Evolutionary conservation across 208 protist species (phyloP).

Genomic region (Vickermania ingenoplastis): DNA sequence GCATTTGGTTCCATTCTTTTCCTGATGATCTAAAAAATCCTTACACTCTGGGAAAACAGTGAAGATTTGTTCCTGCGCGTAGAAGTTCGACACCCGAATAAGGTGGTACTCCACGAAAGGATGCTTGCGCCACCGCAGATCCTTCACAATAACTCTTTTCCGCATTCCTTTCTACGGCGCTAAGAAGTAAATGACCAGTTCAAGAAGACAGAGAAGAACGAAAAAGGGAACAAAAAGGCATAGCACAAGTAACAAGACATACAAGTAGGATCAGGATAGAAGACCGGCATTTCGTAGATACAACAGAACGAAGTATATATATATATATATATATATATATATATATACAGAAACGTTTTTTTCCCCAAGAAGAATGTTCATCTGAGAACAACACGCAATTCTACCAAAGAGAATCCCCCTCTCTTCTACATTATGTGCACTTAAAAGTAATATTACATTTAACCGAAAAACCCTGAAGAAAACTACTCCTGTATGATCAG

Average conservation of each 20-base stretch:
- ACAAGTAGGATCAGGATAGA: too few relatives aligned
- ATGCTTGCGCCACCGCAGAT: not conserved
- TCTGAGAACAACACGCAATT: not conserved
- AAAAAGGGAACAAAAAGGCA: too few relatives aligned
- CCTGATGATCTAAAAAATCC: not conserved
- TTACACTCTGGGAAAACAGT: constrained; percentile 25
- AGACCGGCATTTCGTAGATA: too few relatives aligned
- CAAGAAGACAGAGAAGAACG: too few relatives aligned
- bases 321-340: too few relatives aligned
- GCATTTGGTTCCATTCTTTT: not conserved
- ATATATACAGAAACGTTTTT: not conserved
- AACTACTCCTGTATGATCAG: too few relatives aligned
- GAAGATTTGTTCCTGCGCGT: constrained; percentile 21
- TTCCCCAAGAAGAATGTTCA: not conserved
- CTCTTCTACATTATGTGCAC: not conserved
- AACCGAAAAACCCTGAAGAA: not conserved
- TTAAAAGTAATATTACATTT: not conserved
- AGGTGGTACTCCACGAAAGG: constrained; percentile 18
- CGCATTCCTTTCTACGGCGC: not conserved
- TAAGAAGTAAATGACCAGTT: too few relatives aligned
- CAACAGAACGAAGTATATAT: too few relatives aligned
- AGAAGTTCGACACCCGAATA: constrained; percentile 23
- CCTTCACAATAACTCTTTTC: not conserved
- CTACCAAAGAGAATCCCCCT: not conserved
- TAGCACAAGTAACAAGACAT: too few relatives aligned